Conservation (phyloP, 106 monocot genomes). For the Triglochin maritima region DNA sequence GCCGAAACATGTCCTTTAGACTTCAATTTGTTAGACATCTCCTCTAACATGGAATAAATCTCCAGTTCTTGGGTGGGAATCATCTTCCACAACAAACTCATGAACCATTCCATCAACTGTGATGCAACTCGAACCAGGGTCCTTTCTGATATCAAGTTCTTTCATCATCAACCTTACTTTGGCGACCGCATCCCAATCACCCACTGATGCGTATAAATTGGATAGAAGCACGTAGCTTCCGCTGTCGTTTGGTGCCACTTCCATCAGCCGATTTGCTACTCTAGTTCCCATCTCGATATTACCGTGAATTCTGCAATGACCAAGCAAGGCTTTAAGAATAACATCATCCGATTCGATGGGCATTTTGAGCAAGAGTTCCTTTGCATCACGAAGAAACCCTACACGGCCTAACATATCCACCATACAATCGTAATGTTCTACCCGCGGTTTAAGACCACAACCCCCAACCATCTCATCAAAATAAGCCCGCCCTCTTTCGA, state of each 20-base stretch:
- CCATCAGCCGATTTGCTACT: constrained; percentile 10
- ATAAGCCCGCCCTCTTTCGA: constrained; percentile 13
- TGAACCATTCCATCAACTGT: constrained; percentile 13
- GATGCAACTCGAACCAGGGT: constrained; percentile 25
- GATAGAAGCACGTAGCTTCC: constrained; percentile 26
- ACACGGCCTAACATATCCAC: constrained; percentile 37
- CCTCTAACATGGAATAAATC: constrained; percentile 19
- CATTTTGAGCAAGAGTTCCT: constrained; percentile 19
- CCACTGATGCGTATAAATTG: constrained; percentile 23
- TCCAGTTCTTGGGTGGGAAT: constrained; percentile 18
- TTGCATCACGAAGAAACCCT: constrained; percentile 25
- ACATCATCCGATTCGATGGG: constrained; percentile 19
- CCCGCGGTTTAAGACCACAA: constrained; percentile 13
- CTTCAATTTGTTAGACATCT: constrained; percentile 12
- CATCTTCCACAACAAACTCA: constrained; percentile 27
- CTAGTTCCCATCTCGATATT: constrained; percentile 10
- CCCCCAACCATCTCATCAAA: constrained; percentile 20
- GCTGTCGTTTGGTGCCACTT: constrained; percentile 12
- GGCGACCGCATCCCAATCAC: constrained; percentile 21
- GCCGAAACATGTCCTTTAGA: constrained; percentile 9
- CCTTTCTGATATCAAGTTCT: constrained; percentile 20
- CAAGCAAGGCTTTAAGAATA: constrained; percentile 22
- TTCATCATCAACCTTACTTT: constrained; percentile 31
- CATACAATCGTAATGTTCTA: constrained; percentile 35
- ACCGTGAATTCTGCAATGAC: constrained; percentile 13